Percentiles rank a stretch among this genome's conserved stretches.
Conservation (phyloP, 2,329 filamentous ascomycete genomes). For the Stagonosporopsis cucurbitacearum region DNA sequence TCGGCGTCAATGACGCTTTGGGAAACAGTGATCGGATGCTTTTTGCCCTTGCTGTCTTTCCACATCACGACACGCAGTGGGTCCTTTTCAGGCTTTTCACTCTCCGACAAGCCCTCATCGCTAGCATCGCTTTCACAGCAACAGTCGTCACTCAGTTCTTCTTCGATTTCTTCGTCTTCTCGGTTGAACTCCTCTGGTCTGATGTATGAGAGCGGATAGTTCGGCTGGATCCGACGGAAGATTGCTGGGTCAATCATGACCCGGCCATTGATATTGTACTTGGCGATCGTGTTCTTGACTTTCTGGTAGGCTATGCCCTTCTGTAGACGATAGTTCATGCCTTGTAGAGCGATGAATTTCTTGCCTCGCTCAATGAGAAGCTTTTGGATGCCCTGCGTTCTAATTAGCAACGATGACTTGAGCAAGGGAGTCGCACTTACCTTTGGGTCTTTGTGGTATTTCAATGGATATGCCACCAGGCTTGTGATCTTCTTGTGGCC, state of each 20-base stretch:
- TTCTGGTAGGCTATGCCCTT: conserved; percentile 87
- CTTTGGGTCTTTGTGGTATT: conserved; percentile 77
- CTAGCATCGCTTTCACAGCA: conserved; percentile 31
- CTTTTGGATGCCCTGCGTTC: conserved; percentile 59
- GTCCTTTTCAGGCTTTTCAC: conserved; percentile 46
- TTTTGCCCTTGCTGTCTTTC: conserved; percentile 58
- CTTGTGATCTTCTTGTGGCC: conserved; percentile 83
- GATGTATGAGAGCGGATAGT: conserved; percentile 79
- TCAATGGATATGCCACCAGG: conserved; percentile 76
- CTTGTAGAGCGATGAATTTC: conserved; percentile 80
- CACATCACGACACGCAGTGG: conserved; percentile 49
- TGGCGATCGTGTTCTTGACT: conserved; percentile 75
- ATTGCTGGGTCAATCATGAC: conserved; percentile 87
- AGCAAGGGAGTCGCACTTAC: conserved; percentile 7
- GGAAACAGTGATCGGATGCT: conserved; percentile 61
- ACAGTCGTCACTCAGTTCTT: conserved; percentile 58
- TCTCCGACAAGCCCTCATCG: conserved; percentile 35
- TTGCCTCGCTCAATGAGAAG: conserved; percentile 80
- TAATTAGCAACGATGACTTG: conserved; percentile 1
- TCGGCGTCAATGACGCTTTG: conserved; percentile 37
- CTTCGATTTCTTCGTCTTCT: conserved; percentile 56
- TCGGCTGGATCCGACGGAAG: conserved; percentile 84
- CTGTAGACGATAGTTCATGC: conserved; percentile 82
- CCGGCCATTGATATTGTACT: conserved; percentile 84
- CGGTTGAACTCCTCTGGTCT: conserved; percentile 72